Evolutionary conservation across 1,284 basidiomycete genomes (phyloP).

Genomic region (Tilletiopsis washingtonensis): DNA sequence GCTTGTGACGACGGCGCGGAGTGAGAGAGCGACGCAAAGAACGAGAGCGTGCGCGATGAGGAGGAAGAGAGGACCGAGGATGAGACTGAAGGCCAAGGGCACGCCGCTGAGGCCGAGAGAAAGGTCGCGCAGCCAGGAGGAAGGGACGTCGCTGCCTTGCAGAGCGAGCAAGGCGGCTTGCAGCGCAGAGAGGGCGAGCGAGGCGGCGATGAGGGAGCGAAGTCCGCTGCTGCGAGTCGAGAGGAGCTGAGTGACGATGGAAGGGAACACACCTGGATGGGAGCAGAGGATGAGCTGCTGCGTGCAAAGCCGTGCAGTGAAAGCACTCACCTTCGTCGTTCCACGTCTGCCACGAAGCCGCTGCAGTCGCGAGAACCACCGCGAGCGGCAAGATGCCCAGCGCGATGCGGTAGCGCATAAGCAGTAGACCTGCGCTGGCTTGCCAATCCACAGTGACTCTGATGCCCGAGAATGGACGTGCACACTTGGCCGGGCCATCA

Average conservation of each 20-base stretch:
- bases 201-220: too few species aligned
- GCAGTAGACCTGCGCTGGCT: slow-evolving; percentile 25
- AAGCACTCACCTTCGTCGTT: not conserved
- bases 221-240: too few species aligned
- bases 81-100: slow-evolving; percentile 1
- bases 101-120: slow-evolving; percentile 11
- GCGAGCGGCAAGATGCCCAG: slow-evolving; percentile 29
- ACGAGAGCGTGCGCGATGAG: slow-evolving; percentile 8
- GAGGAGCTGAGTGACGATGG: too few species aligned
- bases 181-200: too few species aligned
- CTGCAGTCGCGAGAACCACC: slow-evolving; percentile 9
- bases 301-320: too few species aligned
- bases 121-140: slow-evolving; percentile 8
- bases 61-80: slow-evolving; percentile 12
- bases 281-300: too few species aligned
- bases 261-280: too few species aligned
- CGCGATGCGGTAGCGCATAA: slow-evolving; percentile 35
- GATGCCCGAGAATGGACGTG: slow-evolving; percentile 18
- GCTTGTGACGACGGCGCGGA: slow-evolving; percentile 10
- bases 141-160: too few species aligned
- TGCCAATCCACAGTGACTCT: slow-evolving; percentile 29
- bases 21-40: slow-evolving; percentile 5
- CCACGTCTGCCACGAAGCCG: slow-evolving; percentile 4
- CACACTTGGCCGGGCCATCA: too few species aligned
- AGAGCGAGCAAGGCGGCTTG: too few species aligned